Evolutionary conservation across 352 stramenopile species (phyloP).

Genomic region (Phytophthora constricta): DNA sequence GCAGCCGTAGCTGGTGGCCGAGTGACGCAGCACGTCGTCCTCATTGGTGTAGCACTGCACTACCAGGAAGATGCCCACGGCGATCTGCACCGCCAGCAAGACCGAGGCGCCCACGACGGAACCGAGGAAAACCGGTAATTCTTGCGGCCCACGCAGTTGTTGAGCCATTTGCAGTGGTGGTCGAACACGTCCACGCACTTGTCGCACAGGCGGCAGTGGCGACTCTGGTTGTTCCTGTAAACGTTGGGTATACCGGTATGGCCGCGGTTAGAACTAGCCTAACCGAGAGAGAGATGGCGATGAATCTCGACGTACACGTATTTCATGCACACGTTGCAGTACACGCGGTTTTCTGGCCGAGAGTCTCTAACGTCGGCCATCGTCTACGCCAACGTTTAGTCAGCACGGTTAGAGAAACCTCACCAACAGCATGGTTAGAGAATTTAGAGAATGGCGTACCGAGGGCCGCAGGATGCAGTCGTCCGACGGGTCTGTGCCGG

Average conservation of each 20-base stretch:
- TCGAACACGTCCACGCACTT: conserved; percentile 97
- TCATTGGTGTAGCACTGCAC: conserved; percentile 55
- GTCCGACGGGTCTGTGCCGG: conserved; percentile 79
- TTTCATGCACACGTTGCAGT: conserved; percentile 90
- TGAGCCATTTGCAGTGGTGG: conserved; percentile 98
- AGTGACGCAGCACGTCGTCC: conserved; percentile 48
- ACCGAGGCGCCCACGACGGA: conserved; percentile 72
- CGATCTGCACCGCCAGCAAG: conserved; percentile 76
- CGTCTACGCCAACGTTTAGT: conserved; percentile 29
- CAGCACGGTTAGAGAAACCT: not conserved
- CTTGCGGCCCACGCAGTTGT: conserved; percentile 94
- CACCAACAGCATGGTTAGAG: conserved; percentile 1
- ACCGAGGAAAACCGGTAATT: conserved; percentile 86
- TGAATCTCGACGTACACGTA: conserved; percentile 69
- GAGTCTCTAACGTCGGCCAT: conserved; percentile 38
- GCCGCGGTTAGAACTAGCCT: conserved; percentile 1
- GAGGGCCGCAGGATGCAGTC: conserved; percentile 70
- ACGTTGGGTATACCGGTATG: not conserved
- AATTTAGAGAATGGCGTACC: conserved; percentile 31
- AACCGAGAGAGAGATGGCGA: not conserved
- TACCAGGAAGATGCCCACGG: conserved; percentile 68
- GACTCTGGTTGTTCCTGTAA: conserved; percentile 80
- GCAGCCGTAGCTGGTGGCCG: conserved; percentile 74
- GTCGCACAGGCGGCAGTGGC: conserved; percentile 96
- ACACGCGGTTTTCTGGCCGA: conserved; percentile 61